Percentiles rank a stretch among this genome's conserved stretches.
Evolutionary conservation across 2,329 filamentous ascomycete species (phyloP).

Genomic region (Bipolaris zeicola): DNA sequence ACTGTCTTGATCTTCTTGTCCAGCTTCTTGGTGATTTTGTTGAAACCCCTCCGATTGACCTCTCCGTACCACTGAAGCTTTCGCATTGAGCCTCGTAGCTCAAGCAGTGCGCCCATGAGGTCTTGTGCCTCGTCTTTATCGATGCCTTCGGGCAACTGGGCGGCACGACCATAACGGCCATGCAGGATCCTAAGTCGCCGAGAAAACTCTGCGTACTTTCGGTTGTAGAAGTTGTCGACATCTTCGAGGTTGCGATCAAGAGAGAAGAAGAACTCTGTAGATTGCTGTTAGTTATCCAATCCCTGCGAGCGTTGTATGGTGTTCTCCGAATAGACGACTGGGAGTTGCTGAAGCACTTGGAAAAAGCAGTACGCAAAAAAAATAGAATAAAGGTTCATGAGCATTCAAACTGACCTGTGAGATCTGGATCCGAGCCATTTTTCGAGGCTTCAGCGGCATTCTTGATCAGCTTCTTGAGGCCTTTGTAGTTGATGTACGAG

Average conservation of each 20-base stretch:
- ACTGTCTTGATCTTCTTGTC: slow-evolving; percentile 88
- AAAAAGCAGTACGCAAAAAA: no score
- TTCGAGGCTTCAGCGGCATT: slow-evolving; percentile 69
- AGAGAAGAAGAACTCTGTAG: slow-evolving; percentile 90
- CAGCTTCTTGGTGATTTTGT: slow-evolving; percentile 98
- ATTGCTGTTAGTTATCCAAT: slow-evolving; percentile 9
- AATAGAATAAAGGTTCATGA: neutral
- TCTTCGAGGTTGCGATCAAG: slow-evolving; percentile 97
- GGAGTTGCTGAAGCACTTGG: neutral
- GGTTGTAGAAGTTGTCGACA: slow-evolving; percentile 96
- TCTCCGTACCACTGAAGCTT: slow-evolving; percentile 98
- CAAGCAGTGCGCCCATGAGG: slow-evolving; percentile 84
- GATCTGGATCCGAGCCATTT: slow-evolving; percentile 77
- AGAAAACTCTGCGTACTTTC: slow-evolving; percentile 84
- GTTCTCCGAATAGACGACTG: neutral
- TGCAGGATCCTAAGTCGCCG: slow-evolving; percentile 85
- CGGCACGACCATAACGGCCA: slow-evolving; percentile 80
- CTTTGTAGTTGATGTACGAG: slow-evolving; percentile 87
- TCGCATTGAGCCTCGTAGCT: slow-evolving; percentile 82
- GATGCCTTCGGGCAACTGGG: slow-evolving; percentile 71
- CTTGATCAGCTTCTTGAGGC: slow-evolving; percentile 94
- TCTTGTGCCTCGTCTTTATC: slow-evolving; percentile 92
- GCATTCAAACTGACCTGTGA: slow-evolving; percentile 72
- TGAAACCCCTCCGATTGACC: slow-evolving; percentile 91
- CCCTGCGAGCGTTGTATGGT: neutral